Evolutionary conservation across 805 yeast genomes (phyloP).

Genomic region (Dipodascus geniculatus): DNA sequence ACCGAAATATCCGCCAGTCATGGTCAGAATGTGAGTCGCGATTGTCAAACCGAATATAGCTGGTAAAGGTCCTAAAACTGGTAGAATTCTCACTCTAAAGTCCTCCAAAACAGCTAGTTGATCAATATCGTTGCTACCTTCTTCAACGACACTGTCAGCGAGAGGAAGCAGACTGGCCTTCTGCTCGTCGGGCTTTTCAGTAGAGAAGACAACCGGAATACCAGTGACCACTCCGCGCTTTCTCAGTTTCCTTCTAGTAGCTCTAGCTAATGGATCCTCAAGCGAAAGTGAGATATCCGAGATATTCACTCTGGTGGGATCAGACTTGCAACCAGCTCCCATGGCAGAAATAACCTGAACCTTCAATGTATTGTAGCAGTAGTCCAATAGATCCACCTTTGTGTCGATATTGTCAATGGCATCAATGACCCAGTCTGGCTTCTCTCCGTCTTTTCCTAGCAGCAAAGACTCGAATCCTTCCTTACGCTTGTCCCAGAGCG

Average conservation of each 20-base stretch:
- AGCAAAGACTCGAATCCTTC: conserved; percentile 43
- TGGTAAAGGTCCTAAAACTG: conserved; percentile 95
- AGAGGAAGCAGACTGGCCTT: conserved; percentile 83
- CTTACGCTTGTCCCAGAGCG: conserved; percentile 58
- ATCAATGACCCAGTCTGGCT: conserved; percentile 61
- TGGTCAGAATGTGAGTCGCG: conserved; percentile 71
- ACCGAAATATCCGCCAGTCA: conserved; percentile 69
- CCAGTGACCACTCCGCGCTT: conserved; percentile 63
- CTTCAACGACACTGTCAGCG: conserved; percentile 65
- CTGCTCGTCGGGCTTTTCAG: conserved; percentile 93
- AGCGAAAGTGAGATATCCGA: conserved; percentile 83
- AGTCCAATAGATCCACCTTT: conserved; percentile 80
- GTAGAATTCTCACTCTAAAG: conserved; percentile 88
- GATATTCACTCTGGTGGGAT: conserved; percentile 81
- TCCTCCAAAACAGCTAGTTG: conserved; percentile 79
- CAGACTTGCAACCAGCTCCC: conserved; percentile 97
- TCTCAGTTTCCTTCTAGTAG: conserved; percentile 76
- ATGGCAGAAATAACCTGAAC: conserved; percentile 78
- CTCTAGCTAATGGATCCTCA: conserved; percentile 85
- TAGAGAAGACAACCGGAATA: conserved; percentile 80
- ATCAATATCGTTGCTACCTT: conserved; percentile 57
- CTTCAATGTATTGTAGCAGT: conserved; percentile 42
- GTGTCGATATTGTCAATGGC: conserved; percentile 96
- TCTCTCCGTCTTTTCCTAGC: conserved; percentile 22
- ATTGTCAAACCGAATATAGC: conserved; percentile 89